Conservation (phyloP, 306 rosid species). For the Clitoria ternatea region DNA sequence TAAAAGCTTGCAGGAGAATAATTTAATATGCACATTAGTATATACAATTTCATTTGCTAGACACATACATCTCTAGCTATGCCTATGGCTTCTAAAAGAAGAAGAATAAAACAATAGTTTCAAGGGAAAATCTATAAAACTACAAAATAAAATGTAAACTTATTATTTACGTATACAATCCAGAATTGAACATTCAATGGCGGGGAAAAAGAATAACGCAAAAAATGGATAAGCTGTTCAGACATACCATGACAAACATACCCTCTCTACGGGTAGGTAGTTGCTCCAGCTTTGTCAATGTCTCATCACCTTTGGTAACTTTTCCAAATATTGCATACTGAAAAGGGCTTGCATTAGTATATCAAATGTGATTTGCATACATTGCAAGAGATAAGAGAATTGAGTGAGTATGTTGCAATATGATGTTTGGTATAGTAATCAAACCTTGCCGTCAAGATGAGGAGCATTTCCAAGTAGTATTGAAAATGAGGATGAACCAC, state of each 20-base stretch:
- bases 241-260: conserved; percentile 84
- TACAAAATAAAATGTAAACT: neutral
- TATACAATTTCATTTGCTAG: neutral
- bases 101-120: neutral
- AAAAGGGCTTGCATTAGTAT: conserved; percentile 25
- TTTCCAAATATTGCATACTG: conserved; percentile 95
- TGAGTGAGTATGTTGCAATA: conserved; percentile 11
- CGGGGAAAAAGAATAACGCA: neutral
- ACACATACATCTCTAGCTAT: neutral
- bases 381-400: conserved; percentile 11
- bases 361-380: conserved; percentile 28
- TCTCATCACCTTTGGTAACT: conserved; percentile 87
- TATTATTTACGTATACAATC: neutral
- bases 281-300: conserved; percentile 75
- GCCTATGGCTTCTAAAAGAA: neutral
- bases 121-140: neutral
- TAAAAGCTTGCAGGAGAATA: neutral
- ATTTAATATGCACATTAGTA: neutral
- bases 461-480: conserved; percentile 87
- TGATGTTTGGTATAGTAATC: conserved; percentile 20
- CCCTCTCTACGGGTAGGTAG: conserved; percentile 87
- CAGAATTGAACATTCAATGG: conserved; percentile 16
- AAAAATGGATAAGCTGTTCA: conserved; percentile 22
- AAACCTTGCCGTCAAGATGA: conserved; percentile 85
- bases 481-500: conserved; percentile 80